Evolutionary conservation across 2,329 filamentous ascomycete genomes (phyloP), one percentile per base, ranked within the genome.

Genomic region (Penicillium fuscoglaucum): DNA sequence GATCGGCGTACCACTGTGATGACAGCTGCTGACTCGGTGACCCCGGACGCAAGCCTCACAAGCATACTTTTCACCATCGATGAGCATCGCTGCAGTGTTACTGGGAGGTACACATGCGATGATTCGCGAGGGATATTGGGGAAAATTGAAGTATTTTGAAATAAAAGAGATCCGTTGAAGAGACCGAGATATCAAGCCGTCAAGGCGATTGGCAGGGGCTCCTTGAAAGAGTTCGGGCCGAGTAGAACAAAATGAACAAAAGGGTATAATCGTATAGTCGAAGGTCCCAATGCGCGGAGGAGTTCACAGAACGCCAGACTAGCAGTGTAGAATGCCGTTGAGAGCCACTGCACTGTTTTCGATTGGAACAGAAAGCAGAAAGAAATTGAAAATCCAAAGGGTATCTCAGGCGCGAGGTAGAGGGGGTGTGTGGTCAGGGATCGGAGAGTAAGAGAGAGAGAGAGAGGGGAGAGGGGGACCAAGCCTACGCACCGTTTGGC

Each of bases 21-120:
- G 91, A 83, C 95, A 99, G 76, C 95, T 96, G 88, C 93, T 98
- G 75, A 99, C 95, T 75, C 95, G 91, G 82, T 99, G 95, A 74
- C 95, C 95, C 79, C 95, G 90, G 76, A 99, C 92, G 81, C 95
- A 99, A 80, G 93, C 93, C 81, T 96, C 91, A 83, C 93, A 98
- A 79, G 93, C 93, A 82, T 87, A 98, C 83, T 98, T 98, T 82
- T 96, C 91, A 78, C 93, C 93, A 83, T 96, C 88, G 77, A 93
- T 90, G 76, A 93, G 83, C 90, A 93, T 93, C 66, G 66, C 68
- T 68, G 67, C 67, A 70, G 49, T 57, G 69, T 72, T 71, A 72
- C 71, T 75, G 68, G 61, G 61, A 64, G 58, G 66, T 61, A 70
- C 67, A 74, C 74, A 76, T 76, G 74, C 74, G 74, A 76, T 66